Evolutionary conservation across 163 green algal genomes (phyloP).

Genomic region (Dunaliella salina): DNA sequence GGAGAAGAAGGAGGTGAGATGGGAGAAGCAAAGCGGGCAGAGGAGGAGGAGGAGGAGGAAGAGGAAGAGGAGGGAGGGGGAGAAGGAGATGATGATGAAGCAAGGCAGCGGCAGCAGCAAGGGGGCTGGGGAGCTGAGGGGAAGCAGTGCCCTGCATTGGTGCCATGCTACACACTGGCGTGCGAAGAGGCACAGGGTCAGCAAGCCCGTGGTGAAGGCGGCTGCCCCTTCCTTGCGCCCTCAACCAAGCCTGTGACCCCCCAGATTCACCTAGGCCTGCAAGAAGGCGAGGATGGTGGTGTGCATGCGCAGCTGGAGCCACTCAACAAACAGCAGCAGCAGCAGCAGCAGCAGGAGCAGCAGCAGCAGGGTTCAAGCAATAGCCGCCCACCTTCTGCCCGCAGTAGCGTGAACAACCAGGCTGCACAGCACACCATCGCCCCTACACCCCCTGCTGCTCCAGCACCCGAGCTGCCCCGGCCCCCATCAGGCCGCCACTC

Average conservation of each 20-base stretch:
- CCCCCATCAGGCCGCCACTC: slow-evolving; percentile 2
- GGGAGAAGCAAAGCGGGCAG: neutral
- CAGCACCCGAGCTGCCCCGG: neutral
- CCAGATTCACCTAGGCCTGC: neutral
- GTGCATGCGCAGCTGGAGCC: neutral
- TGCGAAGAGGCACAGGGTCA: no score
- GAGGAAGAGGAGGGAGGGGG: neutral
- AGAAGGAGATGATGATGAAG: neutral
- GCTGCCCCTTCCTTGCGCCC: no score
- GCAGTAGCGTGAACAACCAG: neutral
- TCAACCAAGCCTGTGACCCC: neutral
- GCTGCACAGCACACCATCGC: neutral
- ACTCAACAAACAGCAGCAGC: neutral
- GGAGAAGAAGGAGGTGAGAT: neutral
- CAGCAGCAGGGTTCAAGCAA: neutral
- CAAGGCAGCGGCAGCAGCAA: neutral
- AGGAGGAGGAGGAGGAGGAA: neutral
- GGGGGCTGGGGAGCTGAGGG: no score
- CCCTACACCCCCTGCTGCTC: neutral
- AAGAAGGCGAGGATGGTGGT: neutral
- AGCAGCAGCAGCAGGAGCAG: neutral
- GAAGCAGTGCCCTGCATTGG: no score
- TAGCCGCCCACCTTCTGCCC: no score
- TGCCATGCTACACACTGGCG: no score
- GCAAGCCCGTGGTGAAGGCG: no score